A percentile compares a stretch with the other conserved stretches of the same genome.
phyloP scores from a whole-genome alignment of 2,329 filamentous ascomycete genomes.

The Penicillium sclerotiorum region DNA sequence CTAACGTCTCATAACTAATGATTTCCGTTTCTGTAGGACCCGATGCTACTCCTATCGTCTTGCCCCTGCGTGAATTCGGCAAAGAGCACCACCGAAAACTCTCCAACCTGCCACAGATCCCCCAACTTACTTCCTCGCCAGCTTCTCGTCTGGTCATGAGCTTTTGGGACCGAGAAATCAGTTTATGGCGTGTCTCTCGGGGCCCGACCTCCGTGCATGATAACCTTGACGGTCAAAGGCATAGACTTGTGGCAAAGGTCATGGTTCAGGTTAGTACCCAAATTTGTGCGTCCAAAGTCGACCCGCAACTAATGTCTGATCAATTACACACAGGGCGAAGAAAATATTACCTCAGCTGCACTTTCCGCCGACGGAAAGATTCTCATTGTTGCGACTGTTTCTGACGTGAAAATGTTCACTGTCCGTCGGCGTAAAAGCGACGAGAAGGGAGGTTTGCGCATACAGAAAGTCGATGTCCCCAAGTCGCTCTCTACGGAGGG shows the following conservation, averaged over 20 bases:
- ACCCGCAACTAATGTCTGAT: slow-evolving; percentile 13
- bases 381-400: slow-evolving; percentile 73
- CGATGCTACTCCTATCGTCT: slow-evolving; percentile 79
- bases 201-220: slow-evolving; percentile 52
- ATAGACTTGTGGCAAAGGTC: slow-evolving; percentile 66
- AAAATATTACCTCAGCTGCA: slow-evolving; percentile 75
- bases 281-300: slow-evolving; percentile 33
- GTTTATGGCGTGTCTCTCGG: slow-evolving; percentile 70
- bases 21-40: slow-evolving; percentile 60
- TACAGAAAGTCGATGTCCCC: slow-evolving; percentile 71
- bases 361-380: slow-evolving; percentile 73
- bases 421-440: slow-evolving; percentile 58
- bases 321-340: slow-evolving; percentile 61
- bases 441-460: slow-evolving; percentile 63
- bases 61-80: slow-evolving; percentile 76
- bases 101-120: slow-evolving; percentile 78
- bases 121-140: slow-evolving; percentile 72
- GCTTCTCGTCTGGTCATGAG: slow-evolving; percentile 76
- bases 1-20: slow-evolving; percentile 32
- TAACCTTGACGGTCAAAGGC: slow-evolving; percentile 39
- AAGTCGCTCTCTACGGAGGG: slow-evolving; percentile 60
- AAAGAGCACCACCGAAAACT: slow-evolving; percentile 80
- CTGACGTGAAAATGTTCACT: slow-evolving; percentile 76
- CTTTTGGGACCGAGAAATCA: slow-evolving; percentile 89
- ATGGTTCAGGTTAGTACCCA: slow-evolving; percentile 54